Base-by-base conservation (phyloP, 257 asterid species). In the Parsonsia alboflavescens region DNA sequence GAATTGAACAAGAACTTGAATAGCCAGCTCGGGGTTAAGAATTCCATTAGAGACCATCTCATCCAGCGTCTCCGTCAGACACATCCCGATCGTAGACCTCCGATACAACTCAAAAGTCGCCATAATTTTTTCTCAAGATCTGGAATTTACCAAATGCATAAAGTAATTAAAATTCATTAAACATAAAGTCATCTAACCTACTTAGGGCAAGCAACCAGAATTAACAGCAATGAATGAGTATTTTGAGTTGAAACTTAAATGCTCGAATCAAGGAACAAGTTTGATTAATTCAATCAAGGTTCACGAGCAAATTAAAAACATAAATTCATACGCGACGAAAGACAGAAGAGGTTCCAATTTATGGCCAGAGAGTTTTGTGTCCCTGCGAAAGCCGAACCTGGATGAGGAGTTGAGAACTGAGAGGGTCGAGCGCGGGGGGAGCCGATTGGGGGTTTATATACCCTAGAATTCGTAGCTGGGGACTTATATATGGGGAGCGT, bases 1-100 rank as follows among this genome's bases (percentile, higher is more conserved):
- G 76, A 93, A 91, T 77, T 93, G 98, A 79, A 93, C 88, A 70
- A 93, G 96, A 78, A 91, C 97, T 86, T 91, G 98, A 73, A 91
- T 88, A 71, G 97, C 97, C 56, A 86, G 88, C 75, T 91, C 97
- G 6, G 98, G 97, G 85, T 89, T 87, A 76, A 93, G 93, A 72
- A 72, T 67, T 24, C 97, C 97, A 2, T 78, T 79, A 6, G 88
- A 81, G 24, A 91, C 97, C 97, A 93, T 88, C 84, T 90, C 96
- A 83, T 93, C 98, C 49, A 91, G 93, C 44, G 97, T 86, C 68
- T 91, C 97, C 13, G 96, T 88, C 84, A 91, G 80, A 76, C 97
- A 91, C 97, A 89, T 90, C 67, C 98, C 98, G 70, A 91, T 87
- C 59, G 98, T 90, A 6, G 98, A 93, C 80, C 96, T 87, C 79